Base-by-base conservation (phyloP, 2,329 filamentous ascomycete species). In the Venturia pyrina region DNA sequence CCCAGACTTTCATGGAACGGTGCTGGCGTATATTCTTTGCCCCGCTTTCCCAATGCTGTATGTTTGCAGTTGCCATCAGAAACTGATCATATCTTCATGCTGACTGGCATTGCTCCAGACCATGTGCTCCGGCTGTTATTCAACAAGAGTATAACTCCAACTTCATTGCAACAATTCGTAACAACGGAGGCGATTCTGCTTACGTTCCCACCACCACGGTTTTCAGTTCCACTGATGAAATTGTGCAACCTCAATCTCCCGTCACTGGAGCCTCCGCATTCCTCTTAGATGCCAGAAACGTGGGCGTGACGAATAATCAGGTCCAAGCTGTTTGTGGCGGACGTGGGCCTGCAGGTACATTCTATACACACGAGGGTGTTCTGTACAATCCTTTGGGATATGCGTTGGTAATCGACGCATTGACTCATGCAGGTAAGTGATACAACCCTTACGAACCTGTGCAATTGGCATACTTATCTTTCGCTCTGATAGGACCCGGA, bases 141-240 rank as follows among this genome's bases (percentile, higher is more conserved):
- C 81, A 85, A 72, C 82, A 84, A 68, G 68, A 77, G 62, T 79
- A 79, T 66, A 75, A 76, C 48, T 78, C 75, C 37, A 73, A 76
- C 3, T 82, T 78, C 71, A 74, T 84, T 67, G 69, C 66, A 5
- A 75, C 74, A 0, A 71, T 85, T 3, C 76, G 81, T 15, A 68
- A 68, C 10, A 73, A 78, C 57, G 78, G 76, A 32, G 82, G 83
- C 0, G 80, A 81, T 64, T 80, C 78, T 0, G 81, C 81, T 5
- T 85, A 83, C 68, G 81, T 85, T 0, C 81, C 82, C 0, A 85
- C 82, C 0, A 85, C 83, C 0, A 82, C 77, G 0, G 74, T 85
- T 59, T 85, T 82, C 73, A 81, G 79, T 0, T 73, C 75, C 15
- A 72, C 78, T 34, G 82, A 85, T 68, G 78, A 85, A 69, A 75